Evolutionary conservation across 306 rosid species (phyloP), one percentile per base, ranked within the genome.

Genomic region (Citrullus colocynthis): DNA sequence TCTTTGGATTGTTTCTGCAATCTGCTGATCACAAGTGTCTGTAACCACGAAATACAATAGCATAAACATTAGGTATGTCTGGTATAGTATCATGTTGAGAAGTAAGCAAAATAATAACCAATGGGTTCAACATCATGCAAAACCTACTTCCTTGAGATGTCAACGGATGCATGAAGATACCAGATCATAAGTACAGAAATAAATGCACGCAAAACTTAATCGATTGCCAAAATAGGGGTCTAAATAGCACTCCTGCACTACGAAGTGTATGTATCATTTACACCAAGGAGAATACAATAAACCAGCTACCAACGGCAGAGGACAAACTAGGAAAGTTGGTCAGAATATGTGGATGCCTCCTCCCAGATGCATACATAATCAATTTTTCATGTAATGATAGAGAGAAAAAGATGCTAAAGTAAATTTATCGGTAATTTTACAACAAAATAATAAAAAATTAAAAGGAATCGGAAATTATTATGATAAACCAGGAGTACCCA

Each of bases 1-100:
- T 89, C 96, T 90, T 89, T 90, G 20, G 96, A 83, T 12, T 78
- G 82, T 83, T 89, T 95, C 85, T 85, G 97, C 97, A 92, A 90
- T 88, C 82, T 90, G 84, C 91, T 92, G 81, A 95, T 95, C 78
- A 92, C 79, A 75, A 85, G 28, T 66, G 98, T 89, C 98, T 95
- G 97, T 78, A 48, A 51, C 75, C 80, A 77, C 48, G 62, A 21
- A 76, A 76, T 55, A 44, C 16, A 3, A 44, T 44, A 44, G 45
- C 36, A 44, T 44, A 20, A 20, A 69, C 21, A 21, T 44, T 44
- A 44, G 75, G 17, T 67, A 42, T 32, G 39, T 39, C 51, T 37
- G 30, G 44, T 36, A 37, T 15, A 39, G 72, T 18, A 7, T 10
- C 44, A 44, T 42, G 48, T 65, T 16, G 30, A 7, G 7, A 65